Evolutionary conservation across 2,329 filamentous ascomycete species (phyloP), one percentile per base, ranked within the genome.

Genomic region (Talaromyces sp.): DNA sequence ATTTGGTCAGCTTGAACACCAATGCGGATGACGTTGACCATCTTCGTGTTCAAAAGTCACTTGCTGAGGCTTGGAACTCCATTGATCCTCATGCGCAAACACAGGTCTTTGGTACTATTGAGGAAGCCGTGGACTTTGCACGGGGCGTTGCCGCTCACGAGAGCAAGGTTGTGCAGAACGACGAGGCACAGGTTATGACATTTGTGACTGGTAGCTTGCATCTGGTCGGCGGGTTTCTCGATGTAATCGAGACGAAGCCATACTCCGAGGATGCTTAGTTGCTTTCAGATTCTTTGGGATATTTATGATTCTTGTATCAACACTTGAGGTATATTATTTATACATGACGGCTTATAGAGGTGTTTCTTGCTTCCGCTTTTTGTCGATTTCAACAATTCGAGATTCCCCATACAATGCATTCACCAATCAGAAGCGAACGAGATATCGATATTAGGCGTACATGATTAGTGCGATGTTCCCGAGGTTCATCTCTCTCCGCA

Each of bases 181-280:
- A 70, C 20, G 69, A 74, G 46, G 62, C 69, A 2, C 78, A 79
- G 45, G 77, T 85, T 14, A 83, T 85, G 68, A 84, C 87, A 0
- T 75, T 96, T 49, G 86, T 90, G 9, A 96, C 91, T 13, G 91
- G 91, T 2, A 95, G 90, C 69, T 75, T 96, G 65, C 88, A 96
- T 77, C 79, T 96, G 35, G 90, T 92, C 1, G 91, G 91, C 7
- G 89, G 88, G 10, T 77, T 91, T 41, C 76, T 96, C 47, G 86
- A 89, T 69, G 85, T 89, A 1, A 71, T 95, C 53, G 90, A 89
- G 57, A 74, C 72, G 5, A 74, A 73, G 49, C 65, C 67, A 19
- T 62, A 36, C 47, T 56, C 39, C 5, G 50, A 57, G 17, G 37
- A 30, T 46, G 49, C 47, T 47, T 54, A 16, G 56, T 48, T 39